phyloP scores from a whole-genome alignment of 2,329 filamentous ascomycete genomes.

The Coleophoma crateriformis region DNA sequence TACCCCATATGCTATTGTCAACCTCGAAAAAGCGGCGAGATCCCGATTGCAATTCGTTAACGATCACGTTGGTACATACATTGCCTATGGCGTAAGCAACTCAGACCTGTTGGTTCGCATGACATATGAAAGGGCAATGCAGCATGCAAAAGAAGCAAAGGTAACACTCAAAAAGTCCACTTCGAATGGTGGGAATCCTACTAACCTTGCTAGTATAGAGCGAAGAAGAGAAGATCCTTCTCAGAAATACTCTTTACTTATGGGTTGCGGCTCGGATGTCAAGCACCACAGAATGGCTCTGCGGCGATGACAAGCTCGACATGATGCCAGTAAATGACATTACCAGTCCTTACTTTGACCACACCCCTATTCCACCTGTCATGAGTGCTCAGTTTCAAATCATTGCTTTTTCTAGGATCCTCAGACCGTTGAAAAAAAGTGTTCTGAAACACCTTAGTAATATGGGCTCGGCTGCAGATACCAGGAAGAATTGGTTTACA shows the following conservation, averaged over 20 bases:
- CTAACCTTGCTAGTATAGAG: not conserved
- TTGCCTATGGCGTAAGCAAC: not conserved
- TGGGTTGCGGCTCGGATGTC: constrained; percentile 3
- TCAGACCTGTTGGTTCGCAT: not conserved
- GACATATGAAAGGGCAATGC: constrained; percentile 4
- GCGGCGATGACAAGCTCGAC: not conserved
- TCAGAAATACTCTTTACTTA: not conserved
- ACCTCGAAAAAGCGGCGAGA: constrained; percentile 2
- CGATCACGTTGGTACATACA: not conserved
- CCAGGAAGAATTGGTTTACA: not conserved
- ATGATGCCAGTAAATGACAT: not conserved
- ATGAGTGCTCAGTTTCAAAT: constrained; percentile 3
- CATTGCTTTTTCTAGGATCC: not conserved
- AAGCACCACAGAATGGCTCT: not conserved
- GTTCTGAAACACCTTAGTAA: not conserved
- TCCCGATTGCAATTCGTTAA: not conserved
- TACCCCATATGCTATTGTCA: constrained; percentile 3
- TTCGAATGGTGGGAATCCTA: too few relatives aligned
- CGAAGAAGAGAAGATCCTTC: constrained; percentile 1
- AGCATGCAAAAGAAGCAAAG: not conserved
- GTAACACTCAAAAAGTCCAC: too few relatives aligned
- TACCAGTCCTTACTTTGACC: not conserved
- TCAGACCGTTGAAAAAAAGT: not conserved
- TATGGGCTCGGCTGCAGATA: not conserved
- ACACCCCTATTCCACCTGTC: not conserved